phyloP scores from a whole-genome alignment of 2,329 filamentous ascomycete species.

The Albophoma yamanashiensis region DNA sequence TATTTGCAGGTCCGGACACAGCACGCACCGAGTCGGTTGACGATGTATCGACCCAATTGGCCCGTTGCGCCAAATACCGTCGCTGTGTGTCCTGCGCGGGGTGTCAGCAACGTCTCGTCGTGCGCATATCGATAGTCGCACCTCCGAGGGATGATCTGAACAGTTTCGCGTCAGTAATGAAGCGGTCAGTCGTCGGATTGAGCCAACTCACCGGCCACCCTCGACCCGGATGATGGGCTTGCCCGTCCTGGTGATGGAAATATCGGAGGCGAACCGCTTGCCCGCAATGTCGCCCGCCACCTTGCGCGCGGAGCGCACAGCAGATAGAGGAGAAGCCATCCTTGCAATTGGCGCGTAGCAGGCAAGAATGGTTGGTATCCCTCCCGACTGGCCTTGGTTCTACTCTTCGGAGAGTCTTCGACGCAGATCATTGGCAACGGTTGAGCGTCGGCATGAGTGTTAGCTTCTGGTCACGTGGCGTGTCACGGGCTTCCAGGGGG shows the following conservation, averaged over 20 bases:
- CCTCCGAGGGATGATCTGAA: conserved; percentile 78
- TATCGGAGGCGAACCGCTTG: conserved; percentile 58
- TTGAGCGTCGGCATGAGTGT: not conserved
- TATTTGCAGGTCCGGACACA: not conserved
- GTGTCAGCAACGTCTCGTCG: conserved; percentile 13
- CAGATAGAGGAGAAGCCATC: conserved; percentile 47
- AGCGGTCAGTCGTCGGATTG: conserved; percentile 11
- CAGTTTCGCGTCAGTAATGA: conserved; percentile 15
- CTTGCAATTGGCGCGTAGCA: conserved; percentile 21
- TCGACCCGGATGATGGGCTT: conserved; percentile 85
- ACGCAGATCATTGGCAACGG: conserved; percentile 9
- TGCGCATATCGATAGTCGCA: conserved; percentile 29
- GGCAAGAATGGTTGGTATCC: conserved; percentile 12
- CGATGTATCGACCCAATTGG: conserved; percentile 92
- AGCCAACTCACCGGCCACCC: conserved; percentile 69
- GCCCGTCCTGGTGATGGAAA: conserved; percentile 88
- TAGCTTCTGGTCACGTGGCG: conserved; percentile 3
- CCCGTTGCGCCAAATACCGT: conserved; percentile 98
- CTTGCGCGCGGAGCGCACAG: conserved; percentile 41
- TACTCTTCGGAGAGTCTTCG: conserved; percentile 8
- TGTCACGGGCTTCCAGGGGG: conserved; percentile 7
- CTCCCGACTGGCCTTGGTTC: conserved; percentile 19
- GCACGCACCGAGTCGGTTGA: conserved; percentile 70
- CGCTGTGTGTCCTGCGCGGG: conserved; percentile 68
- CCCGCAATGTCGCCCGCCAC: conserved; percentile 35